Evolutionary conservation across 352 stramenopile species (phyloP), one percentile per base, ranked within the genome.

Genomic region (Peronosclerospora sorghi): DNA sequence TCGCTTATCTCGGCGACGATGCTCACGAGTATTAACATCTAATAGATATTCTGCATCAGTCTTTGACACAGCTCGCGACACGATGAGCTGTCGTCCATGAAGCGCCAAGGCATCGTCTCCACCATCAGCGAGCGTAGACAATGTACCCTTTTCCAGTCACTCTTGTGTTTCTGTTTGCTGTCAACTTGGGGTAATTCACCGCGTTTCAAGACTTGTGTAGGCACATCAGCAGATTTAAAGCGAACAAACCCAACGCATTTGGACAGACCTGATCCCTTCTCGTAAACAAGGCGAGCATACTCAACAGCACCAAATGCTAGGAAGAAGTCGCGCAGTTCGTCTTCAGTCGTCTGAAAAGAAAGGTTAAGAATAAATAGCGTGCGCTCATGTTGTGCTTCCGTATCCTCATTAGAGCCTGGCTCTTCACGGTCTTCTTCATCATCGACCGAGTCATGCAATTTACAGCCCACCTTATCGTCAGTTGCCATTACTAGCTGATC

Each of bases 1-100:
- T 44, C 95, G 87, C 57, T 96, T 95, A 70, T 98, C 95, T 42
- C 93, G 90, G 15, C 67, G 64, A 32, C 65, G 61, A 37, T 62
- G 65, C 28, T 86, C 70, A 37, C 71, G 65, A 35, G 67, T 64
- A 38, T 81, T 83, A 13, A 60, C 45, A 37, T 83, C 68, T 4
- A 71, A 56, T 13, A 91, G 51, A 1, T 74, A 65, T 15, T 71
- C 67, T 5, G 79, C 79, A 32, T 91, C 73, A 7, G 66, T 65
- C 49, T 88, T 88, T 9, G 62, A 70, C 27, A 91, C 73, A 19
- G 75, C 63, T 19, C 71, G 72, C n/a, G 79, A 74, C 29, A 91
- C 43, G 36, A 74, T 79, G 4, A 91, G 62, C 52, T 88, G 70
- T 15, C 79, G 79, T 5, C 73, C 73, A 28, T 91, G 72, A 9